Base-by-base conservation (phyloP, 371 early-diverging fungal species). In the Actinomucor elegans region DNA sequence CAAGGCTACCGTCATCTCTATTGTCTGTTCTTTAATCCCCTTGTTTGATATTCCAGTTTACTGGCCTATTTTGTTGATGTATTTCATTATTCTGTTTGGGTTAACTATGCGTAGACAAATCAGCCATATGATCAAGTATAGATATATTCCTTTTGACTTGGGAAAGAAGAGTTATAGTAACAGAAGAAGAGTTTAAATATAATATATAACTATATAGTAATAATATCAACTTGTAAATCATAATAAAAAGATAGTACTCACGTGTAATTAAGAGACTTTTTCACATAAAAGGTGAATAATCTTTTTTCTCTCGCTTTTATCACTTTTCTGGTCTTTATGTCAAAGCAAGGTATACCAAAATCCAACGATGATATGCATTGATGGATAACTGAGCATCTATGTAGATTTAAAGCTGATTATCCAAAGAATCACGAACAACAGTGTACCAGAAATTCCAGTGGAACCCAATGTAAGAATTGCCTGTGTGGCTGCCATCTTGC, bases 41-140 rank as follows among this genome's bases (percentile, higher is more conserved):
- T 57, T 92, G 54, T 90, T 99, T 59, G 98, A 99, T 69, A 86
- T 99, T 38, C 99, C 99, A 12, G 99, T 99, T 5, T 99, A 94
- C 75, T 98, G 98, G 90, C 90, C 91, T 4, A 89, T 90, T 52
- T 75, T 92, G 36, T 66, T 92, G 54, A 71, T 99, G 49, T 99
- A 99, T 84, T 99, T 99, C 71, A 71, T 94, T 43, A 81, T 97
- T 52, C 84, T 99, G 36, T 92, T 97, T 59, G 83, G 86, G 15
- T 76, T 99, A 37, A 99, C 99, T 8, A 94, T 94, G 93, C 86
- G 90, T 61, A 86, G 96, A 53, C 96, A 99, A 66, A 93, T 96
- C 71, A 75, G 86, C 64, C 99, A 99, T 71, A 99, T 98, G 98
- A 89, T 98, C 69, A 96, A 94, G 78, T 94, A 98, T 74, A 87